phyloP scores from a whole-genome alignment of 768 basidiomycete genomes.

The Tylopilus rubrobrunneus region DNA sequence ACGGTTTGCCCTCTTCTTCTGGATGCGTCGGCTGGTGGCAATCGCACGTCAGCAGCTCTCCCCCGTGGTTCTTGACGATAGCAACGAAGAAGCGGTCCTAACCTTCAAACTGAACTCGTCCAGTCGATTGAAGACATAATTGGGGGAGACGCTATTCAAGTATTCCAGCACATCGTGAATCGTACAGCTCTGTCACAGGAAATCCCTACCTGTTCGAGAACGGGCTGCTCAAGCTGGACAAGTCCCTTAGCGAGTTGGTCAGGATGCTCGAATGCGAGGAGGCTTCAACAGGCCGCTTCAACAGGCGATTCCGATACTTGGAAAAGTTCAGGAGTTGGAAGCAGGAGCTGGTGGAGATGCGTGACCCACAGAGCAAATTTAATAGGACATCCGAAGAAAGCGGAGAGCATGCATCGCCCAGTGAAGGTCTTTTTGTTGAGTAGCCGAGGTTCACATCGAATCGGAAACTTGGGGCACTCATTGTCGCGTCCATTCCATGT shows the following conservation, averaged over 20 bases:
- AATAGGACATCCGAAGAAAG: background rate
- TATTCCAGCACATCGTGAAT: slow-evolving; percentile 78
- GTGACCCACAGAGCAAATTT: background rate
- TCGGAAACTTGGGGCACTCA: background rate
- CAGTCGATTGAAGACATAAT: slow-evolving; percentile 80
- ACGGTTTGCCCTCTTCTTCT: slow-evolving; percentile 80
- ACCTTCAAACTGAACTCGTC: slow-evolving; percentile 54
- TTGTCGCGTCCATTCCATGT: background rate
- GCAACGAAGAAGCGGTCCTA: slow-evolving; percentile 49
- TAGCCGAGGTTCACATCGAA: background rate
- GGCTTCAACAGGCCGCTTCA: slow-evolving; percentile 31
- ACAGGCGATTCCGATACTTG: slow-evolving; percentile 33
- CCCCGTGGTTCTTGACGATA: slow-evolving; percentile 50
- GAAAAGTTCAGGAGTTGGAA: slow-evolving; percentile 42
- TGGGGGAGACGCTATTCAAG: slow-evolving; percentile 74
- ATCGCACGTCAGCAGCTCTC: slow-evolving; percentile 42
- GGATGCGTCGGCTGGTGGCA: slow-evolving; percentile 49
- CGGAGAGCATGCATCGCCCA: background rate
- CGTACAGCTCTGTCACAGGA: slow-evolving; percentile 31
- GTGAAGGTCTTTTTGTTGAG: slow-evolving; percentile 26
- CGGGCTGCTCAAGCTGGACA: too few species aligned
- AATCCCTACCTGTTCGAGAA: too few species aligned
- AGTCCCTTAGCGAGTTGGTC: too few species aligned
- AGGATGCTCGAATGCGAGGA: slow-evolving; percentile 28
- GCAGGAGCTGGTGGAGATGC: slow-evolving; percentile 35